phyloP scores from a whole-genome alignment of 2,329 filamentous ascomycete species.

The Hypocrella siamensis region DNA sequence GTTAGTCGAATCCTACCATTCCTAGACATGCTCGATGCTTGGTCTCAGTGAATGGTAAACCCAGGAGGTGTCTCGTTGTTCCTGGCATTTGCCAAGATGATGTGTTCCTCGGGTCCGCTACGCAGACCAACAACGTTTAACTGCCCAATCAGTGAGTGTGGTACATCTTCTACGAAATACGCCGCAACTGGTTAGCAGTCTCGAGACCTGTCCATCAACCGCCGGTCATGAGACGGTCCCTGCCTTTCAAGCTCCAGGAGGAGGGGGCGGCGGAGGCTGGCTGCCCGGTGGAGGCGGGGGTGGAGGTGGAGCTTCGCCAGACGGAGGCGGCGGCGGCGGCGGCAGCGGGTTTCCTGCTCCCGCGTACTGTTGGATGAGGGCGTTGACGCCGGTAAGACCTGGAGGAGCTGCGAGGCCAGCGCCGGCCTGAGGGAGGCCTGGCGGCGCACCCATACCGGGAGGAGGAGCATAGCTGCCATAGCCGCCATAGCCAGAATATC shows the following conservation, averaged over 20 bases:
- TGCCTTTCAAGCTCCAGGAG: conserved; percentile 28
- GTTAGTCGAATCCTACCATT: too few species aligned
- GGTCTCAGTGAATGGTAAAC: too few species aligned
- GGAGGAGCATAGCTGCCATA: conserved; percentile 31
- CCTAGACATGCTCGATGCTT: too few species aligned
- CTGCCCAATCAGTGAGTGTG: too few species aligned
- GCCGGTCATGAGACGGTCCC: too few species aligned
- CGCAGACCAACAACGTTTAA: too few species aligned
- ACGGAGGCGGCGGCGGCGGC: conserved; percentile 46
- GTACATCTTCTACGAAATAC: background rate
- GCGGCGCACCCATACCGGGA: conserved; percentile 23
- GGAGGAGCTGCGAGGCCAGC: conserved; percentile 37
- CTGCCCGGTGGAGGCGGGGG: conserved; percentile 49
- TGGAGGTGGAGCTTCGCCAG: conserved; percentile 27
- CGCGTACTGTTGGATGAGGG: conserved; percentile 52
- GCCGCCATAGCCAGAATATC: conserved; percentile 36
- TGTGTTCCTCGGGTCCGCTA: too few species aligned
- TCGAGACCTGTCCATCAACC: background rate
- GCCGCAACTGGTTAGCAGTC: conserved; percentile 1
- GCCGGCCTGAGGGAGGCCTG: conserved; percentile 25
- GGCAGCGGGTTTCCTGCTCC: conserved; percentile 41
- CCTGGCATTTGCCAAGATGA: too few species aligned
- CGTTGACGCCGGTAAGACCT: conserved; percentile 37
- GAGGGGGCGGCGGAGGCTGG: conserved; percentile 49
- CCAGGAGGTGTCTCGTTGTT: too few species aligned